A percentile compares a stretch with the other conserved stretches of the same genome.
These are phyloP conservation scores for Colletotrichum sp. DNA, from an alignment of 2,329 filamentous ascomycete species.

Conservation along the genomic window DNA sequence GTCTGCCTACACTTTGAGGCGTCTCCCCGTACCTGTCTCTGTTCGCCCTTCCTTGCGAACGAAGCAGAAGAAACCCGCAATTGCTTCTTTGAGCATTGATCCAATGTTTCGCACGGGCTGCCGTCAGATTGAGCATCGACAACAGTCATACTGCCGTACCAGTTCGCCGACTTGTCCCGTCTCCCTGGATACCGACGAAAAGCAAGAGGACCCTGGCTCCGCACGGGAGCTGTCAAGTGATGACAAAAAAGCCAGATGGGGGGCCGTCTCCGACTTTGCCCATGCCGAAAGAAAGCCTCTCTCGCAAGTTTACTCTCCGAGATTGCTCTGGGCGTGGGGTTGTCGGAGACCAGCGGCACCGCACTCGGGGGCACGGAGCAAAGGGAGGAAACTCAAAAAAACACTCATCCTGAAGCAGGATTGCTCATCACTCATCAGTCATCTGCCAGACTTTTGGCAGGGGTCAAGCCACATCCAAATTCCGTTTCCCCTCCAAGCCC, in stretches of 20 bases:
- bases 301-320: neutral
- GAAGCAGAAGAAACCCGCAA: neutral
- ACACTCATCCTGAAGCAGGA: neutral
- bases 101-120: neutral
- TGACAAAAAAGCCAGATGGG: neutral
- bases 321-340: neutral
- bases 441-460: neutral
- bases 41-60: neutral
- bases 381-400: neutral
- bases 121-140: neutral
- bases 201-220: neutral
- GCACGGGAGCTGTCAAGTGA: constrained; percentile 9
- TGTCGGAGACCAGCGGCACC: constrained; percentile 13
- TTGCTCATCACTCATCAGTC: constrained; percentile 16
- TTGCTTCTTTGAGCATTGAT: neutral
- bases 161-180: neutral
- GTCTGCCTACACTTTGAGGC: neutral
- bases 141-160: neutral
- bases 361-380: neutral
- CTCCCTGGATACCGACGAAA: constrained; percentile 2
- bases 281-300: constrained; percentile 7
- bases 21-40: neutral
- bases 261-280: neutral
- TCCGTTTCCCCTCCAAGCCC: neutral
- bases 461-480: neutral